Percentiles rank a stretch among this genome's conserved stretches.
phyloP scores from a whole-genome alignment of 225 moss, liverwort and hornwort species.

The Antitrichia curtipendula region DNA sequence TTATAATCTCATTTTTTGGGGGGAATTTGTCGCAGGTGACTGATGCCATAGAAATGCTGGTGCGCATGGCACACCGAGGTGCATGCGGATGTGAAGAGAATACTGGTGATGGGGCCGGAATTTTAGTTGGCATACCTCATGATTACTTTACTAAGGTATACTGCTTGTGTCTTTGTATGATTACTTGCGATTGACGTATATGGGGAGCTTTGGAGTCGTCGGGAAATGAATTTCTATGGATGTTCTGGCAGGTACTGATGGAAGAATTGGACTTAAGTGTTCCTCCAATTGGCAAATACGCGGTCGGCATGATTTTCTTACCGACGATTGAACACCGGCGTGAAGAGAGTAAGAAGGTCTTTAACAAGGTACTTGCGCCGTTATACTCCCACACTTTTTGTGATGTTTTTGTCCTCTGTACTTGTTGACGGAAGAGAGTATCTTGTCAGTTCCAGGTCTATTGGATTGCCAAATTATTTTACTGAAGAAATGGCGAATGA shows the following conservation, averaged over 20 bases:
- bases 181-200: not conserved
- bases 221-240: not conserved
- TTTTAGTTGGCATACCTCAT: constrained; percentile 64
- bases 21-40: constrained; percentile 35
- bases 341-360: constrained; percentile 40
- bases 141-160: constrained; percentile 51
- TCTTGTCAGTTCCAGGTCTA: not conserved
- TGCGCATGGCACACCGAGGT: constrained; percentile 84
- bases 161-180: not conserved
- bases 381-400: not conserved
- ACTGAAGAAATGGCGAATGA: not conserved
- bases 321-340: constrained; percentile 47
- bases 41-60: constrained; percentile 80
- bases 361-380: constrained; percentile 31
- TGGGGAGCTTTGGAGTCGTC: not conserved
- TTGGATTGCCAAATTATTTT: not conserved
- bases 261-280: constrained; percentile 54
- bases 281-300: constrained; percentile 55
- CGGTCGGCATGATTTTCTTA: constrained; percentile 76
- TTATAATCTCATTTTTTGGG: not conserved
- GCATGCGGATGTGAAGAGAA: constrained; percentile 87
- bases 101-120: constrained; percentile 86
- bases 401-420: not conserved
- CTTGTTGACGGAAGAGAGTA: not conserved
- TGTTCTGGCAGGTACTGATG: constrained; percentile 37